Base-by-base conservation (phyloP, 345 rosid species). In the Abelmoschus esculentus region DNA sequence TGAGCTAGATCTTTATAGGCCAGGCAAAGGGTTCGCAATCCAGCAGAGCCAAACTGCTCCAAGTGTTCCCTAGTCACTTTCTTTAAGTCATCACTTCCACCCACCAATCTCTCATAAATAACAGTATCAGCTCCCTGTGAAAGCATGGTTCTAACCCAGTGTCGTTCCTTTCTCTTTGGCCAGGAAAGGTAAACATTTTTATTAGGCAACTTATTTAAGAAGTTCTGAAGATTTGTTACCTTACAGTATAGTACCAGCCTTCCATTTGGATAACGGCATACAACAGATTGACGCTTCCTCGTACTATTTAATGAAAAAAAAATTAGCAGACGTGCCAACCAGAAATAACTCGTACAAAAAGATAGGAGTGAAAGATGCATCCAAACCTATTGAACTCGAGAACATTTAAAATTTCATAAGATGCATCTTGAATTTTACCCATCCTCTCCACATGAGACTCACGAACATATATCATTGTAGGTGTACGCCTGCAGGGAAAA, bases 211-310 rank as follows among this genome's bases (percentile, higher is more conserved):
- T 44, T 38, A 77, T 19, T 17, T 12, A 53, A 66, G 61, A 75
- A 75, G 26, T 46, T 62, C 52, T 36, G 55, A 70, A 71, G 53
- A 68, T 57, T 59, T 40, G 72, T 76, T 87, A 96, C 99, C 97
- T 96, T 96, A 79, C 97, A 92, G 83, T 96, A 96, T 75, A 96
- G 85, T 50, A 90, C 95, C 71, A 96, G 96, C 80, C 96, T 87
- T 53, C 99, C 98, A 84, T 92, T 86, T 57, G 98, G 89, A 82
- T 85, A 89, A 73, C 97, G 92, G 67, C 99, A 96, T 75, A 96
- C 92, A 83, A 96, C 96, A 74, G 99, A 96, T 82, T 96, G 99
- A 71, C 99, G 97, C 89, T 92, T 96, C 82, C 99, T 86, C 11
- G 96, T 90, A 84, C 99, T 96, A 83, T 80, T 80, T 66, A 70